These are phyloP conservation scores for Parathielavia hyrcaniae DNA, from an alignment of 495 filamentous ascomycete species.

Conservation along the genomic window DNA sequence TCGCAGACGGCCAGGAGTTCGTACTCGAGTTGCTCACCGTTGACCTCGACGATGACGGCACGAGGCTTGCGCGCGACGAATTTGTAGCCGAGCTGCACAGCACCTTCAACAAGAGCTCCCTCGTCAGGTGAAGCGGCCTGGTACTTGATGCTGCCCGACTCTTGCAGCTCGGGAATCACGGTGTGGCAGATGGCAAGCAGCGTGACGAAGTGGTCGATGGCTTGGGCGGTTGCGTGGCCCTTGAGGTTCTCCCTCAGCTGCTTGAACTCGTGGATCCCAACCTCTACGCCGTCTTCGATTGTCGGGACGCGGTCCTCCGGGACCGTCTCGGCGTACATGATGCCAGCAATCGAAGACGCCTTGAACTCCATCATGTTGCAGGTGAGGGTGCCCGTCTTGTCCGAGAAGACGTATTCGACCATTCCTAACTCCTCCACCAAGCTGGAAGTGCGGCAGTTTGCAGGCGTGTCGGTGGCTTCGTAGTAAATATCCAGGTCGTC, in stretches of 20 bases:
- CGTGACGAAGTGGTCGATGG: slow-evolving; percentile 84
- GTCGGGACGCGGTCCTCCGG: slow-evolving; percentile 85
- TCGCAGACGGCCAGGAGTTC: slow-evolving; percentile 94
- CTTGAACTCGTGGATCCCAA: slow-evolving; percentile 85
- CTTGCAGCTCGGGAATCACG: slow-evolving; percentile 84
- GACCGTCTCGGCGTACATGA: slow-evolving; percentile 90
- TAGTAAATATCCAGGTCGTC: slow-evolving; percentile 98
- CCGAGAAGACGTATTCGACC: slow-evolving; percentile 97
- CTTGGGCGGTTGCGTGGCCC: slow-evolving; percentile 57
- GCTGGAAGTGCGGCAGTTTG: slow-evolving; percentile 91
- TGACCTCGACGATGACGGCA: slow-evolving; percentile 70
- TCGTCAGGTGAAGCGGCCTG: slow-evolving; percentile 98
- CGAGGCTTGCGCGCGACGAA: slow-evolving; percentile 88
- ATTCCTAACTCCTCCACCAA: slow-evolving; percentile 96
- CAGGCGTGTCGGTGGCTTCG: slow-evolving; percentile 88
- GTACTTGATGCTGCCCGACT: slow-evolving; percentile 82
- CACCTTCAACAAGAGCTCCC: slow-evolving; percentile 91
- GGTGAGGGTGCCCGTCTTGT: slow-evolving; percentile 98
- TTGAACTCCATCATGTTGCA: slow-evolving; percentile 99
- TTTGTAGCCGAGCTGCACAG: slow-evolving; percentile 73
- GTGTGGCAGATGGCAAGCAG: slow-evolving; percentile 92
- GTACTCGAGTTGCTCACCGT: slow-evolving; percentile 68
- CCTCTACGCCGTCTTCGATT: slow-evolving; percentile 64
- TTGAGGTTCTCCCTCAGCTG: slow-evolving; percentile 64
- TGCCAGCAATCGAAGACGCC: slow-evolving; percentile 84